Percentiles rank a stretch among this genome's conserved stretches.
Conservation (phyloP, 257 asterid species). For the Nyctanthes arbortristis region DNA sequence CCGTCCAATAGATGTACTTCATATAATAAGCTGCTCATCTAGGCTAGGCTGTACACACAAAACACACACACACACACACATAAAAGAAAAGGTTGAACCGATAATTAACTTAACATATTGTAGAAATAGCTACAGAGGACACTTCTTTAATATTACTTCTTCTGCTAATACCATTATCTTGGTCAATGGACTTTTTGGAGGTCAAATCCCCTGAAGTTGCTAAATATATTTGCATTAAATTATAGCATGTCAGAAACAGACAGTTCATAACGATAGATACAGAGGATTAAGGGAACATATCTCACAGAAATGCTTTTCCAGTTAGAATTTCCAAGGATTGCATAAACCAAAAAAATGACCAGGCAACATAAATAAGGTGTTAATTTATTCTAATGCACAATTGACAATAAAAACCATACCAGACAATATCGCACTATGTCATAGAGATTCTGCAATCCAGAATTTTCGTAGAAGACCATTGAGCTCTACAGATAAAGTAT, state of each 20-base stretch:
- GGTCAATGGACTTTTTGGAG: not conserved
- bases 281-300: slow-evolving; percentile 6
- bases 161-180: not conserved
- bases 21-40: too few relatives aligned
- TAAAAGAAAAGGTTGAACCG: too few relatives aligned
- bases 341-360: not conserved
- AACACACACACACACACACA: too few relatives aligned
- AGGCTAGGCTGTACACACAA: too few relatives aligned
- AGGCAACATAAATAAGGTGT: not conserved
- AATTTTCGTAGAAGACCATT: slow-evolving; percentile 94
- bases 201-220: not conserved
- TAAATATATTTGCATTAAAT: too few relatives aligned
- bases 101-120: too few relatives aligned
- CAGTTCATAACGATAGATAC: not conserved
- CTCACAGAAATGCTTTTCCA: slow-evolving; percentile 1
- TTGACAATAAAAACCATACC: slow-evolving; percentile 50
- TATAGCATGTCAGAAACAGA: too few relatives aligned
- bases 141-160: too few relatives aligned
- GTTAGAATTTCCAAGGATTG: slow-evolving; percentile 5
- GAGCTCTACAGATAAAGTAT: slow-evolving; percentile 73
- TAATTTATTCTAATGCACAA: not conserved
- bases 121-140: too few relatives aligned
- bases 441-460: slow-evolving; percentile 91
- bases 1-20: not conserved
- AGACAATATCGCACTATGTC: slow-evolving; percentile 79